phyloP scores from a whole-genome alignment of 2,329 filamentous ascomycete species.

The Penicillium sumatraense region DNA sequence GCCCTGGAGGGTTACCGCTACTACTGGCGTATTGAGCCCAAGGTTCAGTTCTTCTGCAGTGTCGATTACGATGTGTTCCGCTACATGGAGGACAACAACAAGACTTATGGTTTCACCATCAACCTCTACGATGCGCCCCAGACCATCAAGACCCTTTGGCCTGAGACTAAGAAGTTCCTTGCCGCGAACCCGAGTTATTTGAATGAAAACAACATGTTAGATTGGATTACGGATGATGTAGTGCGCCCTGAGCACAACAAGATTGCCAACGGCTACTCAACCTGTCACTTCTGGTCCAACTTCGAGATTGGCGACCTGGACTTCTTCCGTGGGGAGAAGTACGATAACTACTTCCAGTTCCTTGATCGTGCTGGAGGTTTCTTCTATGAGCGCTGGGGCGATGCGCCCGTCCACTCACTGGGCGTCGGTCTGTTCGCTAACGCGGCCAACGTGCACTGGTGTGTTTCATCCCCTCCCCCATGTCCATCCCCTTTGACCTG shows the following conservation, averaged over 20 bases:
- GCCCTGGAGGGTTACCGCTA: slow-evolving; percentile 80
- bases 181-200: slow-evolving; percentile 81
- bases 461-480: slow-evolving; percentile 38
- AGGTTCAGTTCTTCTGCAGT: slow-evolving; percentile 99
- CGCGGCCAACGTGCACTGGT: slow-evolving; percentile 90
- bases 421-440: slow-evolving; percentile 92
- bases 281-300: slow-evolving; percentile 99
- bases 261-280: slow-evolving; percentile 90
- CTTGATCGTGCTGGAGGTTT: slow-evolving; percentile 93
- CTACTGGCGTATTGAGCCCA: slow-evolving; percentile 99
- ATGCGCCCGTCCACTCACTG: slow-evolving; percentile 95
- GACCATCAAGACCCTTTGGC: slow-evolving; percentile 88
- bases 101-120: slow-evolving; percentile 98
- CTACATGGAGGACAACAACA: slow-evolving; percentile 97
- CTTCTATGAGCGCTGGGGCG: slow-evolving; percentile 98
- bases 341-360: slow-evolving; percentile 96
- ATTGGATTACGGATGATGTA: slow-evolving; percentile 80
- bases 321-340: slow-evolving; percentile 88
- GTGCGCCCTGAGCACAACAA: slow-evolving; percentile 78
- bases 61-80: slow-evolving; percentile 98
- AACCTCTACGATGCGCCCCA: slow-evolving; percentile 91
- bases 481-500: slow-evolving; percentile 2
- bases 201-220: slow-evolving; percentile 80
- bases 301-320: slow-evolving; percentile 94
- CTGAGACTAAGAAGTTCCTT: slow-evolving; percentile 91